A percentile compares a stretch with the other conserved stretches of the same genome.
phyloP scores from a whole-genome alignment of 1,284 basidiomycete genomes.

The Sphagnurus paluster region DNA sequence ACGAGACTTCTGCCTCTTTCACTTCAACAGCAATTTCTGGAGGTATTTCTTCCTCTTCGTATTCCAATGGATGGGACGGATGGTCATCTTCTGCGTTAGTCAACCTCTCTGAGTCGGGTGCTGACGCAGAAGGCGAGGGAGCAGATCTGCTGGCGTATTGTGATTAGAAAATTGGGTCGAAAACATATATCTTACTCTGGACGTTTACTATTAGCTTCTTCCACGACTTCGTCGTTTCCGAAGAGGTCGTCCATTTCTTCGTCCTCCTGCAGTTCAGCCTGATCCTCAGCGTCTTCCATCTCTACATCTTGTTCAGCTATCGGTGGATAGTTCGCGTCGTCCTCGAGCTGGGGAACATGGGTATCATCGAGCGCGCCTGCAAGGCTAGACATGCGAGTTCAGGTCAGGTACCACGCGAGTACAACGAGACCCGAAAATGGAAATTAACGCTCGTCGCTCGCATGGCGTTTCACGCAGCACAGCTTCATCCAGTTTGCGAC shows the following conservation, averaged over 20 bases:
- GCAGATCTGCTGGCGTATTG: slow-evolving; percentile 21
- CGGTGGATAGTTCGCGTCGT: slow-evolving; percentile 12
- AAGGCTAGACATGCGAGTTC: slow-evolving; percentile 39
- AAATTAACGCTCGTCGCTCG: not conserved
- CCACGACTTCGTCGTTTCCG: slow-evolving; percentile 68
- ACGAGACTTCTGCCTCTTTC: slow-evolving; percentile 69
- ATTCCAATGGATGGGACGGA: slow-evolving; percentile 77
- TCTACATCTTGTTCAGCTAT: slow-evolving; percentile 39
- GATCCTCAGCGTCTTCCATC: slow-evolving; percentile 36
- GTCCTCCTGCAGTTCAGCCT: slow-evolving; percentile 41
- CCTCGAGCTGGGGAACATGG: slow-evolving; percentile 14
- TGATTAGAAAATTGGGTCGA: slow-evolving; percentile 2
- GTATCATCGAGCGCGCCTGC: slow-evolving; percentile 42
- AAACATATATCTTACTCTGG: slow-evolving; percentile 12
- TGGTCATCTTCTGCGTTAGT: slow-evolving; percentile 63
- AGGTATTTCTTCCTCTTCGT: slow-evolving; percentile 75
- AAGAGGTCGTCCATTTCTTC: slow-evolving; percentile 78
- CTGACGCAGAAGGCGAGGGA: slow-evolving; percentile 51
- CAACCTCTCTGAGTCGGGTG: slow-evolving; percentile 62
- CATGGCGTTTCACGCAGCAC: too few relatives aligned
- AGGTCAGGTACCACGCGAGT: slow-evolving; percentile 11
- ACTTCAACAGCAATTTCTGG: slow-evolving; percentile 53
- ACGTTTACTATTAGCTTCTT: slow-evolving; percentile 43
- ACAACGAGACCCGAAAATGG: slow-evolving; percentile 9
- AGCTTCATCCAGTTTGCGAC: slow-evolving; percentile 8